Conservation (phyloP, 306 rosid species). For the Cercis canadensis region DNA sequence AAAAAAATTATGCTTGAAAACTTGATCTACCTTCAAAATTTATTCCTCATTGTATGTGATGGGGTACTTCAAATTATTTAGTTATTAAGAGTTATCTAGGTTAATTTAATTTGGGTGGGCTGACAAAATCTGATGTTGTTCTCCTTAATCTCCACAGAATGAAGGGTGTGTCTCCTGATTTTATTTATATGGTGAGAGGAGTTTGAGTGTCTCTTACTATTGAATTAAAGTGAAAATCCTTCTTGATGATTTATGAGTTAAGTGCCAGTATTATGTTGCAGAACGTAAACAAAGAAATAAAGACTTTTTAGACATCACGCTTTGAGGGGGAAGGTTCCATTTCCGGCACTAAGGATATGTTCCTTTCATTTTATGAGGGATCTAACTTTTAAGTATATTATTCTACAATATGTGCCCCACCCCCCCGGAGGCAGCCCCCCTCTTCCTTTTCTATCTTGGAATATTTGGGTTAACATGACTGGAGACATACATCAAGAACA, state of each 20-base stretch:
- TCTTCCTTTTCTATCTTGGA: conserved; percentile 13
- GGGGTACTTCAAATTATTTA: background rate
- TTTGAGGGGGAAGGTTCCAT: background rate
- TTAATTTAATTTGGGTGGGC: conserved; percentile 11
- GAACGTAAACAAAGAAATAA: background rate
- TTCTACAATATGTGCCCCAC: too few species aligned
- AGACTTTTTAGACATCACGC: conserved; percentile 1
- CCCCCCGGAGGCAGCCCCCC: too few species aligned
- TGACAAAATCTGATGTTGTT: background rate
- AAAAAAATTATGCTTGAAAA: conserved; percentile 15
- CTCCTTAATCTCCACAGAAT: conserved; percentile 6
- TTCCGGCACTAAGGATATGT: background rate
- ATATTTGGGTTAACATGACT: conserved; percentile 6
- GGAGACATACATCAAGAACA: background rate
- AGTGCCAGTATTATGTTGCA: background rate
- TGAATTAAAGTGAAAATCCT: conserved; percentile 7
- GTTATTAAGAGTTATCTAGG: conserved; percentile 13
- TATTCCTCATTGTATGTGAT: conserved; percentile 6
- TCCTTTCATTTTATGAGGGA: background rate
- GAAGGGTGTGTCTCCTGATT: background rate
- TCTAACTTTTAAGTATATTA: too few species aligned
- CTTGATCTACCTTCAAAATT: conserved; percentile 19
- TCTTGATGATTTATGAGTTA: conserved; percentile 3
- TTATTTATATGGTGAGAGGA: conserved; percentile 6
- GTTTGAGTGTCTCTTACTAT: background rate